Evolutionary conservation across 495 filamentous ascomycete genomes (phyloP).

Genomic region (Talaromyces stipitatus): DNA sequence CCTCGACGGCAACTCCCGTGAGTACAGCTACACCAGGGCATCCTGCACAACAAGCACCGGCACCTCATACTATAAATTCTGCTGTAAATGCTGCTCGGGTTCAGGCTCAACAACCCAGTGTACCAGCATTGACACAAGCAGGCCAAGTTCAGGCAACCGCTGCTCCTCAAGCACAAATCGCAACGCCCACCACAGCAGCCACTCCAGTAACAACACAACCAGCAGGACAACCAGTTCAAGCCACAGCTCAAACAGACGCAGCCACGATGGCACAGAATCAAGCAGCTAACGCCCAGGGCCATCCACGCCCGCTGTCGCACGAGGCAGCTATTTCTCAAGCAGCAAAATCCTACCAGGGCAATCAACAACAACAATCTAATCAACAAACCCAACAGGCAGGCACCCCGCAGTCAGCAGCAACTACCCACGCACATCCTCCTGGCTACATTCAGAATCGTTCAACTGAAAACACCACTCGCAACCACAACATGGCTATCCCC

Average conservation of each 20-base stretch:
- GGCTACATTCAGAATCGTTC: slow-evolving; percentile 43
- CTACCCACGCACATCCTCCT: slow-evolving; percentile 45
- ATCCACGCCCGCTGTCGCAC: slow-evolving; percentile 53
- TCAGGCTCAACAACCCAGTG: slow-evolving; percentile 31
- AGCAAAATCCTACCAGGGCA: slow-evolving; percentile 44
- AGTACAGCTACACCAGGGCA: slow-evolving; percentile 20
- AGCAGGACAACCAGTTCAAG: slow-evolving; percentile 28
- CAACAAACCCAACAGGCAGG: slow-evolving; percentile 19
- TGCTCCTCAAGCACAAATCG: slow-evolving; percentile 27
- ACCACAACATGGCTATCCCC: slow-evolving; percentile 66
- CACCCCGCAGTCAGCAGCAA: slow-evolving; percentile 20
- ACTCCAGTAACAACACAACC: slow-evolving; percentile 15
- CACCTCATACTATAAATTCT: slow-evolving; percentile 46
- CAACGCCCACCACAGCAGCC: slow-evolving; percentile 40
- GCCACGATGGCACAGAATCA: slow-evolving; percentile 29
- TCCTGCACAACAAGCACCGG: slow-evolving; percentile 32
- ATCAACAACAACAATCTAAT: slow-evolving; percentile 22
- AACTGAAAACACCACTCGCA: slow-evolving; percentile 34
- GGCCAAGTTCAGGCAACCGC: slow-evolving; percentile 13
- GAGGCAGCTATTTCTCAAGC: slow-evolving; percentile 55
- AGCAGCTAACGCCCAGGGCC: slow-evolving; percentile 38
- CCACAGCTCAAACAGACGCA: slow-evolving; percentile 9
- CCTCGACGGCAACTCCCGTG: slow-evolving; percentile 13
- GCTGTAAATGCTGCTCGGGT: slow-evolving; percentile 45
- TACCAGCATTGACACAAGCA: slow-evolving; percentile 12